A percentile compares a stretch with the other conserved stretches of the same genome.
phyloP scores from a whole-genome alignment of 805 yeast species.

The Teunomyces cretensis region DNA sequence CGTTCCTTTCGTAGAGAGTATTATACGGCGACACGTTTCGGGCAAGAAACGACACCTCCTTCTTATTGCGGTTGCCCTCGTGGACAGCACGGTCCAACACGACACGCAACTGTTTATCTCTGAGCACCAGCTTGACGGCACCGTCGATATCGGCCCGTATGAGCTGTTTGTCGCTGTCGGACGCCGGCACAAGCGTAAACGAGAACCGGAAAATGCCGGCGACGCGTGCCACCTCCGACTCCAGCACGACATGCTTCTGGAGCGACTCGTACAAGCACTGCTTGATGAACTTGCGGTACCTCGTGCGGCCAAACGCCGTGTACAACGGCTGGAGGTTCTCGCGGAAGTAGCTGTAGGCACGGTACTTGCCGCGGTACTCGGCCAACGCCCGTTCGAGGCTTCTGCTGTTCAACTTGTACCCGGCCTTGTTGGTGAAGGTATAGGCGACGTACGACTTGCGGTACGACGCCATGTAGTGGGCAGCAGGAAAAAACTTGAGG shows the following conservation, averaged over 20 bases:
- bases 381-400: constrained; percentile 18
- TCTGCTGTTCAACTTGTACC: constrained; percentile 26
- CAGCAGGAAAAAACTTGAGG: constrained; percentile 29
- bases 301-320: constrained; percentile 32
- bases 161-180: constrained; percentile 14
- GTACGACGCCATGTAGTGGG: constrained; percentile 24
- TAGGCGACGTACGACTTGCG: constrained; percentile 41
- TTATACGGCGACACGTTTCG: constrained; percentile 1
- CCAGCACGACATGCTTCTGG: neutral
- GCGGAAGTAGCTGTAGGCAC: constrained; percentile 20
- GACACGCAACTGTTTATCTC: neutral
- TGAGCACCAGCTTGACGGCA: constrained; percentile 10
- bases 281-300: constrained; percentile 20
- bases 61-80: constrained; percentile 1
- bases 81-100: neutral
- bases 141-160: constrained; percentile 10
- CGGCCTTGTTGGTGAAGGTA: constrained; percentile 29
- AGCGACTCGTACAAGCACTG: constrained; percentile 9
- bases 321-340: constrained; percentile 27
- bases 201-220: constrained; percentile 26
- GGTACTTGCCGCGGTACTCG: constrained; percentile 30
- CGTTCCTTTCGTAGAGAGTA: constrained; percentile 12
- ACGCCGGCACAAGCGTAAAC: constrained; percentile 19
- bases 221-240: constrained; percentile 10
- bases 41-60: neutral